Evolutionary conservation across 2,329 filamentous ascomycete species (phyloP).

Genomic region (Rhexocercosporidium sp.): DNA sequence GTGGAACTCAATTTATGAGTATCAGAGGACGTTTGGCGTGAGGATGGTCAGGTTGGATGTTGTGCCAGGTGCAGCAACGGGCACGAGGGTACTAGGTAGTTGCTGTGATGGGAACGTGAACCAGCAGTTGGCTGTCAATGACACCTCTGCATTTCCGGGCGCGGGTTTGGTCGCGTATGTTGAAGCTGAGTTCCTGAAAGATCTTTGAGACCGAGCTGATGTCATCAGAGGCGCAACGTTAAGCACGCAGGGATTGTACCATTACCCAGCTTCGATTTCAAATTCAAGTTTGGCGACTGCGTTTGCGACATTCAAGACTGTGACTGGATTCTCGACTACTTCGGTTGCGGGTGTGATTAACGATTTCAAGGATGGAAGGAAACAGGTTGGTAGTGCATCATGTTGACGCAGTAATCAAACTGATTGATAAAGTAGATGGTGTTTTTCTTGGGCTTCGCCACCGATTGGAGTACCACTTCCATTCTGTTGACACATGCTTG

Average conservation of each 20-base stretch:
- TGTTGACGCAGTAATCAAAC: neutral
- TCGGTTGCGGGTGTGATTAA: constrained; percentile 64
- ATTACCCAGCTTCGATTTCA: constrained; percentile 61
- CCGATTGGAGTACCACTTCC: constrained; percentile 45
- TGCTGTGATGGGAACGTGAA: constrained; percentile 55
- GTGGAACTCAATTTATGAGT: constrained; percentile 60
- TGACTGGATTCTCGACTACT: constrained; percentile 45
- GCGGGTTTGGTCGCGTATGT: constrained; percentile 51
- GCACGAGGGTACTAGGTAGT: constrained; percentile 44
- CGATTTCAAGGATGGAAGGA: constrained; percentile 54
- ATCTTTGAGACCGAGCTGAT: neutral
- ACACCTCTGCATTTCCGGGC: constrained; percentile 57
- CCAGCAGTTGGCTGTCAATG: constrained; percentile 57
- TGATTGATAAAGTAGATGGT: constrained; percentile 50
- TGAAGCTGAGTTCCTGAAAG: too few species aligned
- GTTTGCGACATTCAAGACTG: constrained; percentile 57
- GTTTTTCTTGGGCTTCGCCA: constrained; percentile 58
- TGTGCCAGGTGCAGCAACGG: constrained; percentile 57
- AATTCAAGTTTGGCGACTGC: constrained; percentile 59
- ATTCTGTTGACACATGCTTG: constrained; percentile 29
- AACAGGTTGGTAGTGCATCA: constrained; percentile 48
- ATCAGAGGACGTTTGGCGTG: constrained; percentile 61
- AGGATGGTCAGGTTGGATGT: constrained; percentile 65
- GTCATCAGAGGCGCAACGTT: constrained; percentile 45
- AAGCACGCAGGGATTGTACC: constrained; percentile 58